Percentiles rank a stretch among this genome's conserved stretches.
phyloP scores from a whole-genome alignment of 179 eudicot genomes.

The Actinidia polygama region DNA sequence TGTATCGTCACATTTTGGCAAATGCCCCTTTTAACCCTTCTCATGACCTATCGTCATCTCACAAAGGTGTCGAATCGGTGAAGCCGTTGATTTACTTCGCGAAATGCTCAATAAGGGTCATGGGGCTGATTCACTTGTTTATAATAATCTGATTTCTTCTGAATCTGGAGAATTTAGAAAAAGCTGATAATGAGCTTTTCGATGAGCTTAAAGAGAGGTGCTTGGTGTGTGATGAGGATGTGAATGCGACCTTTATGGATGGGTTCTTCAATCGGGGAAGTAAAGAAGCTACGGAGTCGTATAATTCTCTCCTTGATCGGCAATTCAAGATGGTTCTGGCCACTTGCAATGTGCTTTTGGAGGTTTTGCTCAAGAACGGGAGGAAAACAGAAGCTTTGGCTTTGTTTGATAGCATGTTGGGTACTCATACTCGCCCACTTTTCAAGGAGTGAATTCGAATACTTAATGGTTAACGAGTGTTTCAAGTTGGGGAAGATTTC shows the following conservation, averaged over 20 bases:
- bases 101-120: constrained; percentile 83
- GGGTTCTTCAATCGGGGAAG: constrained; percentile 73
- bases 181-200: constrained; percentile 74
- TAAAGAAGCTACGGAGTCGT: constrained; percentile 89
- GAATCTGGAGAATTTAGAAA: constrained; percentile 64
- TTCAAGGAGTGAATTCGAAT: constrained; percentile 89
- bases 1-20: constrained; percentile 48
- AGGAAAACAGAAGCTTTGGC: constrained; percentile 78
- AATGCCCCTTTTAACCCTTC: constrained; percentile 81
- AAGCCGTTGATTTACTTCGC: constrained; percentile 63
- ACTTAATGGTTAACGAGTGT: constrained; percentile 83
- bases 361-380: constrained; percentile 63
- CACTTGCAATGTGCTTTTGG: constrained; percentile 82
- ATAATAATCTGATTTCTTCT: constrained; percentile 71
- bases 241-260: constrained; percentile 78
- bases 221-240: constrained; percentile 78
- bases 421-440: constrained; percentile 80
- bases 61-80: constrained; percentile 75
- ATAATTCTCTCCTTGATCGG: constrained; percentile 55
- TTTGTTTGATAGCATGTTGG: constrained; percentile 77
- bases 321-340: constrained; percentile 84
- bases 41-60: constrained; percentile 68
- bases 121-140: constrained; percentile 84
- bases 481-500: constrained; percentile 66
- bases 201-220: constrained; percentile 87